These are phyloP conservation scores for Isabelozyma pseudorhagii DNA, from an alignment of 805 yeast genomes.

Conservation along the genomic window DNA sequence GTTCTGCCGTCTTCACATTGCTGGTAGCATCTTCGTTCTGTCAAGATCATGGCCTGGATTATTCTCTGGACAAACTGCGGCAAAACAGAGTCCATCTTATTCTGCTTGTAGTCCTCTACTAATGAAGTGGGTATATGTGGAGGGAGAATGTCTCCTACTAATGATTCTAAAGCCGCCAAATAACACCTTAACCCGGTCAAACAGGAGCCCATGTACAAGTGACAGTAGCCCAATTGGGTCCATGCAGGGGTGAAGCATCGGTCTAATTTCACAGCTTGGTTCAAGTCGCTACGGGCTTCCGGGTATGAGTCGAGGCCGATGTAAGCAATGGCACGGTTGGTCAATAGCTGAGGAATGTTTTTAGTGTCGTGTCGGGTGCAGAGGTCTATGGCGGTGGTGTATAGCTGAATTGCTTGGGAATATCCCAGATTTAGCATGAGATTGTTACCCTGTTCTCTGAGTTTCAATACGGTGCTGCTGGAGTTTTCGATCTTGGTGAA, in stretches of 20 bases:
- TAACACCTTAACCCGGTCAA: conserved; percentile 31
- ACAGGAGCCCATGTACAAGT: conserved; percentile 37
- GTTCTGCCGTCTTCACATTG: conserved; percentile 24
- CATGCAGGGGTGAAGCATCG: conserved; percentile 38
- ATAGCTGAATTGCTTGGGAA: conserved; percentile 37
- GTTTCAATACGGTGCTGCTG: conserved; percentile 7
- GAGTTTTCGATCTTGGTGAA: neutral
- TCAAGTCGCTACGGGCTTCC: conserved; percentile 37
- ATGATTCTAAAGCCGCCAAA: conserved; percentile 24
- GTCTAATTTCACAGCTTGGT: conserved; percentile 27
- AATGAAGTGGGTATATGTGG: conserved; percentile 12
- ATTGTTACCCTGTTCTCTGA: conserved; percentile 41
- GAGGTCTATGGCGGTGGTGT: conserved; percentile 32
- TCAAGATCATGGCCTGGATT: conserved; percentile 28
- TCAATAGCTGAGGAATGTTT: conserved; percentile 27
- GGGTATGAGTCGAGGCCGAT: conserved; percentile 39
- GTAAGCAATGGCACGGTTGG: conserved; percentile 40
- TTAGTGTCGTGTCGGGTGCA: conserved; percentile 11
- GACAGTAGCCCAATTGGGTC: conserved; percentile 43
- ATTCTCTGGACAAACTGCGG: conserved; percentile 39
- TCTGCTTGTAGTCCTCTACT: conserved; percentile 16
- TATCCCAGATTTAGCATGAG: conserved; percentile 32
- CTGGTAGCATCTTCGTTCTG: conserved; percentile 37
- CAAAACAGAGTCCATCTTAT: conserved; percentile 19
- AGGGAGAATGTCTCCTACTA: conserved; percentile 31